phyloP scores from a whole-genome alignment of 495 filamentous ascomycete species.

The Evansstolkia leycettana region DNA sequence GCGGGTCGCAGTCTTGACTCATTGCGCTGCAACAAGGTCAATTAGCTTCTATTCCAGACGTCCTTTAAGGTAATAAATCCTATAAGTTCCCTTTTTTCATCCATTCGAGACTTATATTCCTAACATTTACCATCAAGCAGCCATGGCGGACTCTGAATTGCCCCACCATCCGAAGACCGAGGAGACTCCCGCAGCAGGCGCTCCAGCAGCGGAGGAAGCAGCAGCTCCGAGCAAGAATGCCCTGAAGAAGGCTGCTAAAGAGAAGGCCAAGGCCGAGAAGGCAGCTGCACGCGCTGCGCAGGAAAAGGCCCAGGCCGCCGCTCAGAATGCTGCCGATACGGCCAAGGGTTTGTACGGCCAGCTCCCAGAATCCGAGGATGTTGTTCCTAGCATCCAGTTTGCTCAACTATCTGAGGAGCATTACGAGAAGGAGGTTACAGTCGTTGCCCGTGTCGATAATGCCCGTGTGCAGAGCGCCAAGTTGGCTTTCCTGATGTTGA shows the following conservation, averaged over 20 bases:
- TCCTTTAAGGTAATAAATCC: constrained; percentile 10
- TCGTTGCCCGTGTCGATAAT: constrained; percentile 82
- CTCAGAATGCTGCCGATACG: constrained; percentile 49
- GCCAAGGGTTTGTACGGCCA: constrained; percentile 59
- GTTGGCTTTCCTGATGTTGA: constrained; percentile 81
- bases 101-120: neutral
- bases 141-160: constrained; percentile 36
- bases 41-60: constrained; percentile 5
- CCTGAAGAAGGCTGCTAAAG: constrained; percentile 55
- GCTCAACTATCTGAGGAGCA: constrained; percentile 39
- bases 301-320: constrained; percentile 35
- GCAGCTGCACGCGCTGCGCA: constrained; percentile 41
- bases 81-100: constrained; percentile 6
- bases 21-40: constrained; percentile 2
- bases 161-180: constrained; percentile 37
- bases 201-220: constrained; percentile 9
- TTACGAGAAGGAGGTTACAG: constrained; percentile 61
- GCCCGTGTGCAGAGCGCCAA: constrained; percentile 79
- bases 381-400: constrained; percentile 23
- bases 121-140: constrained; percentile 2
- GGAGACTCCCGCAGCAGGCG: constrained; percentile 21
- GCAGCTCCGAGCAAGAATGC: constrained; percentile 45
- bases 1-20: constrained; percentile 5
- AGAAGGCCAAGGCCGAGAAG: constrained; percentile 55
- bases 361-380: constrained; percentile 28